Conservation (phyloP, 495 filamentous ascomycete species). For the Aspergillus leporis region DNA sequence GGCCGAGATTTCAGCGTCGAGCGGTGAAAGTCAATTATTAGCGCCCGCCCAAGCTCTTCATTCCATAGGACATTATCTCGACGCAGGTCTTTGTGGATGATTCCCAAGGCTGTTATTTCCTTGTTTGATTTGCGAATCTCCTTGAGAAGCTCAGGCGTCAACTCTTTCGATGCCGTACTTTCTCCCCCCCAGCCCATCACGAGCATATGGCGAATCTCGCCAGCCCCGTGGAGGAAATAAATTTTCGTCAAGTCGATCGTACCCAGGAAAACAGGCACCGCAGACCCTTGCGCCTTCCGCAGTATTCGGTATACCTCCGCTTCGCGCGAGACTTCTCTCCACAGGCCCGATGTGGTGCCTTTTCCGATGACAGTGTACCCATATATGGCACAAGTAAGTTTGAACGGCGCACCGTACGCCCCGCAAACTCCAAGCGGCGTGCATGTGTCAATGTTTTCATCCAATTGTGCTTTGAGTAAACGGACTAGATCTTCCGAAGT, state of each 20-base stretch:
- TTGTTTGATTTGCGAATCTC: slow-evolving; percentile 18
- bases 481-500: background rate
- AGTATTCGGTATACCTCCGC: background rate
- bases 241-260: background rate
- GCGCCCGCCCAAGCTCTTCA: slow-evolving; percentile 17
- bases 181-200: background rate
- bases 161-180: background rate
- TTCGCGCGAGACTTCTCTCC: background rate
- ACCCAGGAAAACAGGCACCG: background rate
- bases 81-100: slow-evolving; percentile 14
- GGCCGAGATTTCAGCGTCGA: slow-evolving; percentile 14
- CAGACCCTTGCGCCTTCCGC: background rate
- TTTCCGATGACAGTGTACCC: background rate
- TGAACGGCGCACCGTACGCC: background rate
- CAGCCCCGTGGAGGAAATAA: background rate
- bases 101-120: slow-evolving; percentile 9
- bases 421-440: background rate
- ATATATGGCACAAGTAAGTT: background rate
- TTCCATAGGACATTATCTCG: slow-evolving; percentile 24
- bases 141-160: background rate
- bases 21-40: slow-evolving; percentile 29
- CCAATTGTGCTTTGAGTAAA: background rate
- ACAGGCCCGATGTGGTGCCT: background rate
- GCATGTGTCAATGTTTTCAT: background rate
- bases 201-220: background rate